Evolutionary conservation across 345 rosid species (phyloP).

Genomic region (Citrus mangshanensis): DNA sequence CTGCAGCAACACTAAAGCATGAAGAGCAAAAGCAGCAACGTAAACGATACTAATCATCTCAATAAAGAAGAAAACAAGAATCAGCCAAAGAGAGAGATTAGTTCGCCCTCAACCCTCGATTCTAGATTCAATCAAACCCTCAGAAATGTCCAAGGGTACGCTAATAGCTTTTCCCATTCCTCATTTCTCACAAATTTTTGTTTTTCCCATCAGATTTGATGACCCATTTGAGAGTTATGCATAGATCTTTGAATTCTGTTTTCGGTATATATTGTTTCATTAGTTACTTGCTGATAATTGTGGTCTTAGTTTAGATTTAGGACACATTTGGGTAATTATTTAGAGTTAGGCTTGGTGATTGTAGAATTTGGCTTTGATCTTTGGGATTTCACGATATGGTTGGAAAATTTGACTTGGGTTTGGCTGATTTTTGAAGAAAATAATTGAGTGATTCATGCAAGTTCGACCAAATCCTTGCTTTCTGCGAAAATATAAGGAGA

Average conservation of each 20-base stretch:
- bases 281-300: neutral
- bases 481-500: neutral
- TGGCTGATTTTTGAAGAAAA: constrained; percentile 7
- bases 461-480: constrained; percentile 4
- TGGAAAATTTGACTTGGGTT: constrained; percentile 4
- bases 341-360: neutral
- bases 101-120: constrained; percentile 46
- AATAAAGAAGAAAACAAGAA: neutral
- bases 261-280: neutral
- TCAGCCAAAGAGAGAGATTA: constrained; percentile 32
- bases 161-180: neutral
- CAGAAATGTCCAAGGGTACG: constrained; percentile 85
- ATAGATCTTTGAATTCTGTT: constrained; percentile 13
- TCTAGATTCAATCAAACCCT: constrained; percentile 91
- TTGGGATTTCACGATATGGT: neutral
- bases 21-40: constrained; percentile 26
- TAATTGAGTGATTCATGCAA: neutral
- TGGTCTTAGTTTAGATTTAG: neutral
- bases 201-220: constrained; percentile 17
- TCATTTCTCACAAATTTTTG: neutral
- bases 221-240: constrained; percentile 7
- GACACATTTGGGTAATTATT: constrained; percentile 14
- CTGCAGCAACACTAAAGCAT: constrained; percentile 18
- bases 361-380: neutral
- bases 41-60: constrained; percentile 8